Conservation (phyloP, 805 yeast genomes). For the Ogataea thermomethanolica region DNA sequence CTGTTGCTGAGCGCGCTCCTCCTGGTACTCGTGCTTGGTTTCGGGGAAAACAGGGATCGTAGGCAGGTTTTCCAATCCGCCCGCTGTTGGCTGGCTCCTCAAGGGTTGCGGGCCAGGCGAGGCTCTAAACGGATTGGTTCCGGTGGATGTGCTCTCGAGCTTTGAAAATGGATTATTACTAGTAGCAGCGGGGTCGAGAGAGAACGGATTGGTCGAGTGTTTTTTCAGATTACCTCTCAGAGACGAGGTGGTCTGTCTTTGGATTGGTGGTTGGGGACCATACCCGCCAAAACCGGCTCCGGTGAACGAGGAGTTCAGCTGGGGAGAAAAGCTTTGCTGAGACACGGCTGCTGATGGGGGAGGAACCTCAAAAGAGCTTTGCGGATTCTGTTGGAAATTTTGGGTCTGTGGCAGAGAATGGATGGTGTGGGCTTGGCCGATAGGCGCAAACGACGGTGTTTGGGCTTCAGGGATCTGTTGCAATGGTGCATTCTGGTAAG, state of each 20-base stretch:
- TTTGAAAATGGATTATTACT: constrained; percentile 29
- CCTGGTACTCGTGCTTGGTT: constrained; percentile 34
- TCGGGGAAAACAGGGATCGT: constrained; percentile 70
- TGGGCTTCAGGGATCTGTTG: constrained; percentile 10
- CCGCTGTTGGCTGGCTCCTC: constrained; percentile 60
- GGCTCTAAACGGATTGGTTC: constrained; percentile 58
- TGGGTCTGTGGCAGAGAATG: too few relatives aligned
- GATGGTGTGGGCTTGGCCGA: too few relatives aligned
- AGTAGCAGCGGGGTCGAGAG: constrained; percentile 11
- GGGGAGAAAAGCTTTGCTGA: constrained; percentile 3
- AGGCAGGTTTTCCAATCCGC: constrained; percentile 65
- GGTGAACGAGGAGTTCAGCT: constrained; percentile 30
- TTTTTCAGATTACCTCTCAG: constrained; percentile 23
- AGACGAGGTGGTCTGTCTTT: constrained; percentile 19
- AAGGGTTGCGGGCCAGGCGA: constrained; percentile 21
- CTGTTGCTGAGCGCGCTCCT: constrained; percentile 19
- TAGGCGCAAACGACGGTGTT: too few relatives aligned
- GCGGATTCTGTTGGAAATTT: background rate
- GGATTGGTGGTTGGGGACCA: constrained; percentile 26
- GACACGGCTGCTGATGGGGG: background rate
- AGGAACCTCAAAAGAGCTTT: background rate
- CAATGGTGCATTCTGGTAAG: constrained; percentile 6
- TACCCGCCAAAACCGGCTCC: constrained; percentile 63
- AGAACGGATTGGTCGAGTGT: constrained; percentile 32
- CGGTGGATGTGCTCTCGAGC: constrained; percentile 35